Evolutionary conservation across 2,329 filamentous ascomycete species (phyloP), one percentile per base, ranked within the genome.

Genomic region (Sporothrix protearum): DNA sequence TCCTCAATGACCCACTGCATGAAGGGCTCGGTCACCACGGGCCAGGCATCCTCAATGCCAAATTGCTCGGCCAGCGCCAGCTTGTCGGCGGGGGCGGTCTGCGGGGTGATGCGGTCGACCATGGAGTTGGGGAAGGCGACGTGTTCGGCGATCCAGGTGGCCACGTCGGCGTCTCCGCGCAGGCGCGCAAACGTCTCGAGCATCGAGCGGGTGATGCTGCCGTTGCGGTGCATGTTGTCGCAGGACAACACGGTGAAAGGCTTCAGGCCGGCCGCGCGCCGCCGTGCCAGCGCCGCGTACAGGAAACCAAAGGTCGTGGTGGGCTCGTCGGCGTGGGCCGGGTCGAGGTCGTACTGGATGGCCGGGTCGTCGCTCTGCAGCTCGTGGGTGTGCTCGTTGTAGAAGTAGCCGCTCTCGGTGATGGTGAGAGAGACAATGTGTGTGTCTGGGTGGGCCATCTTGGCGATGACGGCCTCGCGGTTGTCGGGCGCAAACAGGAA

Each of bases 201-300:
- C 85, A 86, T 86, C 77, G 80, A 76, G 47, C 83, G 83, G 6
- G 83, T 84, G 78, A 86, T 86, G 77, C 82, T 79, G 70, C 85
- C 85, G 77, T 86, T 86, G 80, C 85, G 85, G 79, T 86, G 84
- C 84, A 86, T 86, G 79, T 86, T 86, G 77, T 86, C 85, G 76
- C 85, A 86, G 3, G 85, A 86, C 76, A 86, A 75, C 39, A 86
- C 84, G 74, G 85, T 86, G 77, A 86, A 86, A 59, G 85, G 85
- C 77, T 81, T 83, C 64, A 85, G 81, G 2, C 84, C 84, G 61
- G 80, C 78, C 70, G 78, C 75, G 76, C 82, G 79, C 67, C 85
- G 85, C 68, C 81, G 79, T 19, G 79, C 83, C 71, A 86, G 79
- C 12, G 84, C 85, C 30, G 83, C 83, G 75, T 84, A 86, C 70